These are phyloP conservation scores for Penicillium roqueforti DNA, from an alignment of 495 filamentous ascomycete genomes.

Conservation along the genomic window DNA sequence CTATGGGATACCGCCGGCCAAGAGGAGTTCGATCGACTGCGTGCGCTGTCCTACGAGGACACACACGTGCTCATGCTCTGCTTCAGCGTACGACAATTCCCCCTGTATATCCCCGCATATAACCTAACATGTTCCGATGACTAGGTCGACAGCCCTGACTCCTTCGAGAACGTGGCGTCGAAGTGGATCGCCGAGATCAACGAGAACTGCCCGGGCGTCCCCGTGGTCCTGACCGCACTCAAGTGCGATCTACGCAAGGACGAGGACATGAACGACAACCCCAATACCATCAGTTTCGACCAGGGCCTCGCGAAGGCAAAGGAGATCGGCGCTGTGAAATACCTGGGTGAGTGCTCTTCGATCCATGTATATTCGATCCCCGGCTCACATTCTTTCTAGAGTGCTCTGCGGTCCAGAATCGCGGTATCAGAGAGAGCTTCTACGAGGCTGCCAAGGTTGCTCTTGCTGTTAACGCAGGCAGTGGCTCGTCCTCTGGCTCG, in stretches of 20 bases:
- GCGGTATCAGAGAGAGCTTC: slow-evolving; percentile 96
- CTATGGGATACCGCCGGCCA: slow-evolving; percentile 98
- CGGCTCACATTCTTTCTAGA: slow-evolving; percentile 47
- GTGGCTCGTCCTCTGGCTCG: slow-evolving; percentile 31
- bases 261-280: slow-evolving; percentile 54
- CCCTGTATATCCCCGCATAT: no score
- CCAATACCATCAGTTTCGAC: slow-evolving; percentile 78
- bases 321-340: slow-evolving; percentile 81
- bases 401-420: slow-evolving; percentile 96
- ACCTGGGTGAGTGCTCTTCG: slow-evolving; percentile 58
- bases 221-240: slow-evolving; percentile 90
- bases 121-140: slow-evolving; percentile 11
- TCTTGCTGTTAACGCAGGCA: slow-evolving; percentile 68
- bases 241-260: slow-evolving; percentile 92
- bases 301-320: slow-evolving; percentile 90
- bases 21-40: slow-evolving; percentile 97
- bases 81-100: slow-evolving; percentile 60
- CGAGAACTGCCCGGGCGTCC: slow-evolving; percentile 93
- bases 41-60: slow-evolving; percentile 94
- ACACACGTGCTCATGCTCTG: slow-evolving; percentile 98
- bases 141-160: slow-evolving; percentile 85
- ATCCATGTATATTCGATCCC: neutral
- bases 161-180: slow-evolving; percentile 94
- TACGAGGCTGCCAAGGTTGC: slow-evolving; percentile 98
- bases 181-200: slow-evolving; percentile 98